A percentile compares a stretch with the other conserved stretches of the same genome.
phyloP scores from a whole-genome alignment of 768 basidiomycete genomes.

The Boletellus ananas region DNA sequence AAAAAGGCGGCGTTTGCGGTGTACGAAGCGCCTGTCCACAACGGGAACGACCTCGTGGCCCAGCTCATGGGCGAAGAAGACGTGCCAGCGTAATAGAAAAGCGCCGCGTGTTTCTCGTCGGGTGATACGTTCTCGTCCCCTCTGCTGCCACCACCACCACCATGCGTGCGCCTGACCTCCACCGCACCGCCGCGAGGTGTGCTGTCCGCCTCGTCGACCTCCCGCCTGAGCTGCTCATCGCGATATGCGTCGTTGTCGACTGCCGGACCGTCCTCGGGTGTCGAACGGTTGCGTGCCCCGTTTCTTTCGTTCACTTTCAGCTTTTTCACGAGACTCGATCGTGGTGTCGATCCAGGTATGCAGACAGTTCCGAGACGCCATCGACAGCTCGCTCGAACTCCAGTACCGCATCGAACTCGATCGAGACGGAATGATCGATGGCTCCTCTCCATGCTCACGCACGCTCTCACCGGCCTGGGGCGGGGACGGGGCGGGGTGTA shows the following conservation, averaged over 20 bases:
- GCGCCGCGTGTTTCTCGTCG: not conserved
- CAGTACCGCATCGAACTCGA: conserved; percentile 39
- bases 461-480: too few relatives aligned
- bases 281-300: conserved; percentile 11
- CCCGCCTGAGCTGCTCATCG: conserved; percentile 12
- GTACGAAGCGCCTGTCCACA: conserved; percentile 61
- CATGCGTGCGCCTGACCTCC: not conserved
- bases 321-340: not conserved
- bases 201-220: conserved; percentile 7
- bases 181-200: not conserved
- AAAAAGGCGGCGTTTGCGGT: conserved; percentile 70
- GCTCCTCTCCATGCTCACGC: too few relatives aligned
- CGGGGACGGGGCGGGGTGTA: too few relatives aligned
- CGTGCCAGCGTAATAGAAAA: conserved; percentile 1
- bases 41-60: conserved; percentile 65
- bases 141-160: too few relatives aligned
- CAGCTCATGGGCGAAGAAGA: conserved; percentile 56
- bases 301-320: not conserved
- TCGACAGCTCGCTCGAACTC: conserved; percentile 31
- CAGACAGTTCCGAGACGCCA: conserved; percentile 10
- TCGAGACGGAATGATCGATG: conserved; percentile 35
- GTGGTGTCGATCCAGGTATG: conserved; percentile 22
- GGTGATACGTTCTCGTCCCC: too few relatives aligned
- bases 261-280: conserved; percentile 9
- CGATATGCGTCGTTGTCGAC: conserved; percentile 8